Conservation (phyloP, 768 basidiomycete species). For the Paxillus involutus region DNA sequence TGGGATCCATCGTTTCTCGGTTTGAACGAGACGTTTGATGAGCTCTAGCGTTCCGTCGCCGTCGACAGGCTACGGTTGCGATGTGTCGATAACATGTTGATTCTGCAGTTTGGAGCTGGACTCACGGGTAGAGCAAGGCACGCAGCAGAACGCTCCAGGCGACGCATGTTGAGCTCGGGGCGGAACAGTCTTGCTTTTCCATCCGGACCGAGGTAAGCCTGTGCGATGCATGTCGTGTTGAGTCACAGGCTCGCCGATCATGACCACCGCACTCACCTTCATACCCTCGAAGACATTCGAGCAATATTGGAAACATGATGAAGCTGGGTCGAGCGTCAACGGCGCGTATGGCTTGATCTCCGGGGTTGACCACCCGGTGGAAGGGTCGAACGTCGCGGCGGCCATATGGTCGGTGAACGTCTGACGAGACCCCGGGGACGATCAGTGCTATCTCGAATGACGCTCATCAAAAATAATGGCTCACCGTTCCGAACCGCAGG, state of each 20-base stretch:
- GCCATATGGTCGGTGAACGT: slow-evolving; percentile 81
- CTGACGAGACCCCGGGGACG: slow-evolving; percentile 29
- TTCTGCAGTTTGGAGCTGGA: not conserved
- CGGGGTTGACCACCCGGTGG: slow-evolving; percentile 67
- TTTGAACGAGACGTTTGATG: slow-evolving; percentile 62
- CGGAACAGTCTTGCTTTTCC: slow-evolving; percentile 79
- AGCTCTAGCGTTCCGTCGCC: slow-evolving; percentile 46
- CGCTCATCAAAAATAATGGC: too few species aligned
- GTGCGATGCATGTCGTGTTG: not conserved
- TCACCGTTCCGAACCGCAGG: slow-evolving; percentile 40
- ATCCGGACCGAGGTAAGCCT: slow-evolving; percentile 73
- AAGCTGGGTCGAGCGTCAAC: slow-evolving; percentile 54
- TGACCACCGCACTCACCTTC: slow-evolving; percentile 45
- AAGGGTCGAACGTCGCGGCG: slow-evolving; percentile 58
- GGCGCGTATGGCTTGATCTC: slow-evolving; percentile 73
- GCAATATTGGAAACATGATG: slow-evolving; percentile 63
- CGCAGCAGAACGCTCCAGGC: slow-evolving; percentile 66
- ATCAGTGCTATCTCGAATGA: not conserved
- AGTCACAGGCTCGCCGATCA: not conserved
- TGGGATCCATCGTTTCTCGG: slow-evolving; percentile 89
- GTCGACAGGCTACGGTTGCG: slow-evolving; percentile 37
- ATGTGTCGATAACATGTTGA: slow-evolving; percentile 21
- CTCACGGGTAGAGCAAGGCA: slow-evolving; percentile 74
- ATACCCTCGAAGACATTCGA: slow-evolving; percentile 61
- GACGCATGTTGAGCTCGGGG: slow-evolving; percentile 82